Conservation (phyloP, 768 basidiomycete species). For the Amanita rimosa region DNA sequence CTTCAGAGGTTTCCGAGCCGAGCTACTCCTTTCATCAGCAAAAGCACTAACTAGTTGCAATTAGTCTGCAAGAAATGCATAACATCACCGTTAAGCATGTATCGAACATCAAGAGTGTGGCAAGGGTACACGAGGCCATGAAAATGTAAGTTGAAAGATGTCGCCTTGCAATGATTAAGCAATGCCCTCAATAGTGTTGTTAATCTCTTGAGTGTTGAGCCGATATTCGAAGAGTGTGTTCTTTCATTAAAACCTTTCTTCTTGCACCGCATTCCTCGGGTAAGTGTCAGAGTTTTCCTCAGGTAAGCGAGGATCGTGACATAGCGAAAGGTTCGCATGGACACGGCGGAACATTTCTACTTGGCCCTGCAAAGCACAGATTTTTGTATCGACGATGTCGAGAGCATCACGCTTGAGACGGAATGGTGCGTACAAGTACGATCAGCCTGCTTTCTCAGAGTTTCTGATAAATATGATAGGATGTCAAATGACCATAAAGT, state of each 20-base stretch:
- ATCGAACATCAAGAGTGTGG: slow-evolving; percentile 67
- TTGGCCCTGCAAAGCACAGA: slow-evolving; percentile 64
- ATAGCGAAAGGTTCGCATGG: slow-evolving; percentile 52
- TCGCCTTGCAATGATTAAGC: neutral
- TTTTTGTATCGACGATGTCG: slow-evolving; percentile 54
- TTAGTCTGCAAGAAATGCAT: slow-evolving; percentile 45
- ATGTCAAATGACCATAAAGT: slow-evolving; percentile 3
- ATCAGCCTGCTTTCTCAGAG: neutral
- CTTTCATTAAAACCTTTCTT: slow-evolving; percentile 49
- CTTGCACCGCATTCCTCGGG: slow-evolving; percentile 71
- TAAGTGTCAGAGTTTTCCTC: slow-evolving; percentile 16
- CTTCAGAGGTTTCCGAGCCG: slow-evolving; percentile 35
- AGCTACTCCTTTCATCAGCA: slow-evolving; percentile 23
- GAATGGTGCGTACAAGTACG: slow-evolving; percentile 47
- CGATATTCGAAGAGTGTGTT: slow-evolving; percentile 33
- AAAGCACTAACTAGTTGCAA: slow-evolving; percentile 22
- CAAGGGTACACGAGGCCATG: slow-evolving; percentile 72
- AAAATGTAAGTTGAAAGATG: slow-evolving; percentile 44
- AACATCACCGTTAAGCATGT: slow-evolving; percentile 51
- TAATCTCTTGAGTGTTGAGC: slow-evolving; percentile 45
- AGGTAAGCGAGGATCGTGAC: neutral
- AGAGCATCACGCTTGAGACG: slow-evolving; percentile 67
- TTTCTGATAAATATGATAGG: neutral
- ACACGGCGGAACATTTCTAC: slow-evolving; percentile 78
- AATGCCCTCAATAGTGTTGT: slow-evolving; percentile 38